Evolutionary conservation across 306 rosid genomes (phyloP).

Genomic region (Astragalus membranaceus): DNA sequence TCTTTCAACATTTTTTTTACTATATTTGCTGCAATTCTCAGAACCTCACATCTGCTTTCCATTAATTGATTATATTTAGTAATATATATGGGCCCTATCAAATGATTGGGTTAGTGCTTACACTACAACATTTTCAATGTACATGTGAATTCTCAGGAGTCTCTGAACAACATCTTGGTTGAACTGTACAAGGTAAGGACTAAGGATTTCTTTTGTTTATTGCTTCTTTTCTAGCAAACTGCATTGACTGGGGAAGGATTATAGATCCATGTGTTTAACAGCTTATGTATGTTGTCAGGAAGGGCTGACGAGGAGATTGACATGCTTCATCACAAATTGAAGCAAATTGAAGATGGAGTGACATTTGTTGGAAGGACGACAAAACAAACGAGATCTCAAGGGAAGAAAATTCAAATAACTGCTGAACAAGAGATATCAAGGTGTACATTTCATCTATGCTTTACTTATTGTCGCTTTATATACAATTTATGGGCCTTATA

Average conservation of each 20-base stretch:
- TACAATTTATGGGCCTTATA: background rate
- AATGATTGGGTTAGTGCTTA: too few relatives aligned
- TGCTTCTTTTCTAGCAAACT: background rate
- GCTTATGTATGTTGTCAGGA: slow-evolving; percentile 40
- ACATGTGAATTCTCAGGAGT: slow-evolving; percentile 90
- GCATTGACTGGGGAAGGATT: background rate
- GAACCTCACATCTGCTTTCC: too few relatives aligned
- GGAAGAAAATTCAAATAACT: slow-evolving; percentile 81
- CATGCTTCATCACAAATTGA: slow-evolving; percentile 77
- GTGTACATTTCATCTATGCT: slow-evolving; percentile 24
- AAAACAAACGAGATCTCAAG: slow-evolving; percentile 82
- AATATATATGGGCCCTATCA: too few relatives aligned
- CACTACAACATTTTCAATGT: too few relatives aligned
- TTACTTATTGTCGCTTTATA: background rate
- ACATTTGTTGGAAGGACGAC: slow-evolving; percentile 68
- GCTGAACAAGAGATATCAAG: slow-evolving; percentile 85
- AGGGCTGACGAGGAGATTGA: slow-evolving; percentile 84
- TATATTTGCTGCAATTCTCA: too few relatives aligned
- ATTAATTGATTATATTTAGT: too few relatives aligned
- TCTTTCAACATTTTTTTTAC: too few relatives aligned
- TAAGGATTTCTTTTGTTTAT: background rate
- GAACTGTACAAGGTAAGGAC: slow-evolving; percentile 73
- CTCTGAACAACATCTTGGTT: slow-evolving; percentile 77
- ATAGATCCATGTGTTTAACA: background rate
- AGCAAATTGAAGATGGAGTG: slow-evolving; percentile 62